Base-by-base conservation (phyloP, 108 stramenopile genomes). In the Ochromonas danica region DNA sequence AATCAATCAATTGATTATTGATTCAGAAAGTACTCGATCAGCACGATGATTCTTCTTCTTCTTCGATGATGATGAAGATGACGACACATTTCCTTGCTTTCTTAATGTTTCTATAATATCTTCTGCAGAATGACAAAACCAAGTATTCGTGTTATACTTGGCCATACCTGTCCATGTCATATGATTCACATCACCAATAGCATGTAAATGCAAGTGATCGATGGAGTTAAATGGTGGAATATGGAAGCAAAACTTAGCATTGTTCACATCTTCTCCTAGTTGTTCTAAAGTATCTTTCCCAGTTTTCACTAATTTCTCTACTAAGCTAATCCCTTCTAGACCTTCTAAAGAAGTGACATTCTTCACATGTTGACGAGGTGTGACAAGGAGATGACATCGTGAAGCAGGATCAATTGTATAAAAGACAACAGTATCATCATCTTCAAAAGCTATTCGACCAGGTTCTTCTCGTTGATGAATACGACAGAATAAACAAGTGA, bases 121-220 rank as follows among this genome's bases (percentile, higher is more conserved):
- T 51, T 51, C 14, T 51, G 45, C 45, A 14, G 45, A 51, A 14
- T 51, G 6, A 51, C 45, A 51, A 51, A 51, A 51, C 6, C 22
- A 51, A 51, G 14, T 22, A 6, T 22, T 14, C 22, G 45, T 14
- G 22, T 51, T 51, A 22, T 51, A 51, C 22, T 51, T 51, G 45
- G 22, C 14, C 6, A 51, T 14, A 22, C 45, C 45, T 22, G 22
- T 51, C 45, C 45, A 51, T 14, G 45, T 51, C 45, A 51, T 51
- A 51, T 22, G 6, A 22, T 22, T 51, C 6, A 51, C 14, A 51
- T 51, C 22, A 14, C 45, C 45, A 51, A 51, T 51, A 51, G 45
- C 45, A 41, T 80, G 80, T 51, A 80, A 35, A 71, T 80, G 80
- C 0, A 80, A 41, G 41, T 80, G 80, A 1, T 80, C 80, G 3